Evolutionary conservation across 257 asterid species (phyloP).

Genomic region (Rauvolfia tetraphylla): DNA sequence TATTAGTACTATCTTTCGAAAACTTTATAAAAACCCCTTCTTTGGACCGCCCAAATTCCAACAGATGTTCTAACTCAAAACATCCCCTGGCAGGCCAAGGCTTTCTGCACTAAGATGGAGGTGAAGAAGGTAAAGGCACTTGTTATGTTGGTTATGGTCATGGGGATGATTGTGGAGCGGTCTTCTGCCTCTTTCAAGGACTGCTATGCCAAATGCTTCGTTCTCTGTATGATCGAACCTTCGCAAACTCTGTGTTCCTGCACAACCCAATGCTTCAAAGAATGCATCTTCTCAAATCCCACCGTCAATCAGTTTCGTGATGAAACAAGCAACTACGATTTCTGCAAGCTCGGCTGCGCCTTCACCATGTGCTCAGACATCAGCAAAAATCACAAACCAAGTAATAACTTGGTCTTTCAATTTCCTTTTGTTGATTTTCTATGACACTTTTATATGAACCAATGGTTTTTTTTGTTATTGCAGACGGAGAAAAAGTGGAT

Average conservation of each 20-base stretch:
- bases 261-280: slow-evolving; percentile 79
- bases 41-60: not conserved
- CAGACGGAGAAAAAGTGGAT: slow-evolving; percentile 78
- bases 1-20: no score
- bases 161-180: slow-evolving; percentile 41
- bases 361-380: slow-evolving; percentile 64
- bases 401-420: no score
- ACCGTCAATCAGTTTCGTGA: slow-evolving; percentile 16
- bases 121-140: slow-evolving; percentile 33
- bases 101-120: slow-evolving; percentile 30
- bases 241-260: slow-evolving; percentile 75
- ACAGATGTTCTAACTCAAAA: not conserved
- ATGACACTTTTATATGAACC: not conserved
- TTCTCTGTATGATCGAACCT: slow-evolving; percentile 87
- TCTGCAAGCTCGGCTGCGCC: slow-evolving; percentile 94
- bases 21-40: not conserved
- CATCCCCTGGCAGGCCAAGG: not conserved
- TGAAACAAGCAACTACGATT: slow-evolving; percentile 40
- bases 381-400: slow-evolving; percentile 60
- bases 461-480: not conserved
- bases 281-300: slow-evolving; percentile 66
- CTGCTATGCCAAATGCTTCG: slow-evolving; percentile 84
- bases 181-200: slow-evolving; percentile 60
- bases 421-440: no score
- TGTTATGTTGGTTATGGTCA: slow-evolving; percentile 30